These are phyloP conservation scores for Thermothelomyces thermophilus DNA, from an alignment of 2,329 filamentous ascomycete species.

Conservation along the genomic window DNA sequence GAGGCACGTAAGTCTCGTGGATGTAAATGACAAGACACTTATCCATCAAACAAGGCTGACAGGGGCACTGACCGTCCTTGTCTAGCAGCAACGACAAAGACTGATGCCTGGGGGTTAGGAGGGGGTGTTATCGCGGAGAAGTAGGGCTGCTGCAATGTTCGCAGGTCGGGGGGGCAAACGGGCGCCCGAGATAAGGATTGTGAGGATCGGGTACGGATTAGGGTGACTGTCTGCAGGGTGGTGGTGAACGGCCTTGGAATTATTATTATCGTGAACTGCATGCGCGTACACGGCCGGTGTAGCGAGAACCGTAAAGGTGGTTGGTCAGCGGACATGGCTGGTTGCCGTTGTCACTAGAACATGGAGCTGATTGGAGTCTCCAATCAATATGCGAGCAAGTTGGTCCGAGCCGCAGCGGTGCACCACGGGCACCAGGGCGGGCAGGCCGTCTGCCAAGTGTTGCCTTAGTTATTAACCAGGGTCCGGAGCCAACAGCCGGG, in stretches of 20 bases:
- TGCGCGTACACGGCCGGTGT: not conserved
- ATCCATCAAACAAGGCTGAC: not conserved
- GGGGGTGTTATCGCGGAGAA: too few species aligned
- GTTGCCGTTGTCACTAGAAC: not conserved
- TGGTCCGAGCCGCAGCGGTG: slow-evolving; percentile 10
- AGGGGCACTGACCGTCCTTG: not conserved
- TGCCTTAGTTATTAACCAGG: slow-evolving; percentile 11
- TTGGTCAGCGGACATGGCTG: not conserved
- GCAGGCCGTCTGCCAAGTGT: slow-evolving; percentile 14
- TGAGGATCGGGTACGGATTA: not conserved
- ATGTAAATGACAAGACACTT: not conserved
- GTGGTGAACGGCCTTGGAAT: not conserved
- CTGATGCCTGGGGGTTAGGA: too few species aligned
- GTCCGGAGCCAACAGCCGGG: not conserved
- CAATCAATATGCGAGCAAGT: not conserved
- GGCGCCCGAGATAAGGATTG: not conserved
- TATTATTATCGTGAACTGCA: not conserved
- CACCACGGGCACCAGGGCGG: not conserved
- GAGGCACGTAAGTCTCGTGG: not conserved
- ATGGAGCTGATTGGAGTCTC: too few species aligned
- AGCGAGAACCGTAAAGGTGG: not conserved
- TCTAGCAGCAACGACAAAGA: not conserved
- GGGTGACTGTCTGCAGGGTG: not conserved
- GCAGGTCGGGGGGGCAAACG: not conserved
- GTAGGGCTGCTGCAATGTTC: too few species aligned